Evolutionary conservation across 352 stramenopile genomes (phyloP).

Genomic region (Thraustotheca clavata): DNA sequence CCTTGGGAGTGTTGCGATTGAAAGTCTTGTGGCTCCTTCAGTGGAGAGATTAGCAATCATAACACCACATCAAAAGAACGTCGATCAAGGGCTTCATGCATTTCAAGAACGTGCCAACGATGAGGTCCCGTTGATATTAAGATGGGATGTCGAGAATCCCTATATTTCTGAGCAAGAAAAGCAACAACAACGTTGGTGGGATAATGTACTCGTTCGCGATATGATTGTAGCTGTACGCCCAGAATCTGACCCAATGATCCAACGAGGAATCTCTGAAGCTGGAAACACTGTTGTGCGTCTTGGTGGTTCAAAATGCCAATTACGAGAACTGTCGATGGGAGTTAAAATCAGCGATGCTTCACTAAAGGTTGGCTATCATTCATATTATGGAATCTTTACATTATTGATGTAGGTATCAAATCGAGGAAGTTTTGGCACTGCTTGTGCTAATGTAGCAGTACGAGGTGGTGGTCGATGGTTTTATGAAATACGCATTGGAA

Average conservation of each 20-base stretch:
- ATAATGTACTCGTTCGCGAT: not conserved
- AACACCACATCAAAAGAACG: not conserved
- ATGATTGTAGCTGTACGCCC: not conserved
- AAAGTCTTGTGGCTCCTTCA: conserved; percentile 12
- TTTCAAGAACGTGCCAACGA: conserved; percentile 14
- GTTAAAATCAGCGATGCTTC: conserved; percentile 21
- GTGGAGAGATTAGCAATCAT: not conserved
- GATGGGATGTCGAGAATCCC: not conserved
- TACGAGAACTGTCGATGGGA: conserved; percentile 16
- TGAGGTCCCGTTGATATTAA: not conserved
- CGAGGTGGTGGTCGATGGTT: conserved; percentile 16
- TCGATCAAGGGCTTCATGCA: conserved; percentile 4
- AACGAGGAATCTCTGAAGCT: not conserved
- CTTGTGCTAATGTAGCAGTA: conserved; percentile 18
- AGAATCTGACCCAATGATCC: not conserved
- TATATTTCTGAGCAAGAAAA: not conserved
- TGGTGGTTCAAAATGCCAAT: not conserved
- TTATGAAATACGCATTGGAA: conserved; percentile 20
- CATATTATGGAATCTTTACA: not conserved
- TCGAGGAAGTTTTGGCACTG: conserved; percentile 19
- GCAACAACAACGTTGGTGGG: not conserved
- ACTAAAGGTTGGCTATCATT: not conserved
- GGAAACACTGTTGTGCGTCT: not conserved
- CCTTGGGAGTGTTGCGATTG: not conserved
- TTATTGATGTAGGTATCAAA: conserved; percentile 19